These are phyloP conservation scores for Cucurbita pepo DNA, from an alignment of 306 rosid genomes.

Conservation along the genomic window DNA sequence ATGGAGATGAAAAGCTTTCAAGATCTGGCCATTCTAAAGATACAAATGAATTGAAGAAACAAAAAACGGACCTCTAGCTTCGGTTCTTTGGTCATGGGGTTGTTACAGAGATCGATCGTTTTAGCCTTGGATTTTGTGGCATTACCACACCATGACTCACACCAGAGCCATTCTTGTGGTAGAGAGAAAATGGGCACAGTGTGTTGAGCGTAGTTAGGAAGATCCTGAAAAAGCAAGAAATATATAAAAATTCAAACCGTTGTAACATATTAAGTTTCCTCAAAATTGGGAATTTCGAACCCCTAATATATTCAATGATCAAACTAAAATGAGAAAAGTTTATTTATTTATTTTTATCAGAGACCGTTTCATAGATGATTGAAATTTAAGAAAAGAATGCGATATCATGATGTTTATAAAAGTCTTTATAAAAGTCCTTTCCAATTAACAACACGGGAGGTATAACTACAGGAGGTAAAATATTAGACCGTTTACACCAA, in stretches of 20 bases:
- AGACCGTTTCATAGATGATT: too few species aligned
- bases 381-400: too few species aligned
- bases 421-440: too few species aligned
- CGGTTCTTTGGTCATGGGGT: constrained; percentile 99
- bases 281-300: not conserved
- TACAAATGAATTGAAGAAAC: not conserved
- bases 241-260: not conserved
- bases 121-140: constrained; percentile 88
- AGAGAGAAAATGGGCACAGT: constrained; percentile 79
- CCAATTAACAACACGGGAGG: too few species aligned
- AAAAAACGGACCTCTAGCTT: constrained; percentile 62
- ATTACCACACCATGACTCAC: constrained; percentile 99
- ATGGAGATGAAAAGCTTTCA: not conserved
- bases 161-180: constrained; percentile 99
- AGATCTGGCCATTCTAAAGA: not conserved
- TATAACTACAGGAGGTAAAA: too few species aligned
- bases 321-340: not conserved
- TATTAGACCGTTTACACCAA: too few species aligned
- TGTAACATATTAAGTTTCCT: not conserved
- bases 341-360: too few species aligned
- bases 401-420: too few species aligned
- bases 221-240: constrained; percentile 53
- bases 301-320: not conserved
- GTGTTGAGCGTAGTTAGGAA: constrained; percentile 99
- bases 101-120: constrained; percentile 97